Conservation (phyloP, 116 monocot genomes). For the Phalaenopsis hybrid region DNA sequence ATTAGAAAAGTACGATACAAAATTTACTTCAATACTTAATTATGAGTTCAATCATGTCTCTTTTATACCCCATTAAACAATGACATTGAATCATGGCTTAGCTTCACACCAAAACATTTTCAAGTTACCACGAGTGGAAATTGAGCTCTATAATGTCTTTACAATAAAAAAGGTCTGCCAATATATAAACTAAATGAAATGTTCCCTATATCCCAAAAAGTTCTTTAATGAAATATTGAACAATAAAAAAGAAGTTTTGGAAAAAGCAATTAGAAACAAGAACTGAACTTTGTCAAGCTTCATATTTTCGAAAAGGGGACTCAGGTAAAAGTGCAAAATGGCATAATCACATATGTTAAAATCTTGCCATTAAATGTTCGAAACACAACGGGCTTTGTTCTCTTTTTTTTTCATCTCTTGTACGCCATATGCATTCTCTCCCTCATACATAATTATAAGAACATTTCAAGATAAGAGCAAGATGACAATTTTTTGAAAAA, state of each 20-base stretch:
- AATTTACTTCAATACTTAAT: neutral
- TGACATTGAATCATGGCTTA: neutral
- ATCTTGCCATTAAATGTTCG: neutral
- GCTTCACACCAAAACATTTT: neutral
- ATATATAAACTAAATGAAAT: neutral
- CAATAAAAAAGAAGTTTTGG: no score
- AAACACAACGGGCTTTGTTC: no score
- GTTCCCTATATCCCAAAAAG: neutral
- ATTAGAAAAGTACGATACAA: neutral
- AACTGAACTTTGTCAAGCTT: neutral
- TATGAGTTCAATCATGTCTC: neutral
- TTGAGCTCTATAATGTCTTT: neutral
- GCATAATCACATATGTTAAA: neutral
- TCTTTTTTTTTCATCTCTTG: neutral
- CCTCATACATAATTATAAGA: neutral
- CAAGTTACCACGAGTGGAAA: neutral
- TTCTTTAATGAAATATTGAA: neutral
- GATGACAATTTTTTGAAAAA: neutral
- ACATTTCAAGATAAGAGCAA: neutral
- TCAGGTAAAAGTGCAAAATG: neutral
- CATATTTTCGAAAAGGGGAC: neutral
- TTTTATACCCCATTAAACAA: neutral
- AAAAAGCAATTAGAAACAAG: neutral
- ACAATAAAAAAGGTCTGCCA: neutral
- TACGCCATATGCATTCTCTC: neutral